These are phyloP conservation scores for Diphasiastrum complanatum DNA, from an alignment of 83 land plant genomes.

Conservation along the genomic window DNA sequence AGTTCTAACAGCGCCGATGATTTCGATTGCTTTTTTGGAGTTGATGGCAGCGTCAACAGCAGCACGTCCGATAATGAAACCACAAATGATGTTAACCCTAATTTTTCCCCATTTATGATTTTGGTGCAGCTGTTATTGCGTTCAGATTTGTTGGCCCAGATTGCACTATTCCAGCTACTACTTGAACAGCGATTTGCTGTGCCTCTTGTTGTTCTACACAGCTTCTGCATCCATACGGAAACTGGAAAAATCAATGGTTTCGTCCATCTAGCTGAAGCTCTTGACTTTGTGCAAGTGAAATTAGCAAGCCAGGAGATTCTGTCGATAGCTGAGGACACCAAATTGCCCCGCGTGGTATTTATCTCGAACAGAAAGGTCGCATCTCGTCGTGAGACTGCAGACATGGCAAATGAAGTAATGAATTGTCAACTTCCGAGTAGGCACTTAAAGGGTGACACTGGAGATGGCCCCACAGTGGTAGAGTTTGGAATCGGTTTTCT, in stretches of 20 bases:
- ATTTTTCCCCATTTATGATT: background rate
- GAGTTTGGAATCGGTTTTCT: constrained; percentile 13
- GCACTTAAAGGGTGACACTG: background rate
- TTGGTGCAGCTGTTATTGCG: constrained; percentile 1
- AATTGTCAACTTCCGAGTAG: background rate
- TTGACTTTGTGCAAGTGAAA: constrained; percentile 19
- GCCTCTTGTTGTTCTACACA: background rate
- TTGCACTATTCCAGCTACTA: constrained; percentile 3
- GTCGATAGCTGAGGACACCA: background rate
- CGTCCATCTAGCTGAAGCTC: constrained; percentile 5
- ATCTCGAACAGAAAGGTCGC: background rate
- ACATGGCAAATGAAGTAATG: constrained; percentile 17
- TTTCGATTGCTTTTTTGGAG: background rate
- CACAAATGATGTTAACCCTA: background rate
- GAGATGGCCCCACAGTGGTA: background rate
- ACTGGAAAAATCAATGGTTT: background rate
- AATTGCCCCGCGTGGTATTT: constrained; percentile 18
- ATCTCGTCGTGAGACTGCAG: background rate
- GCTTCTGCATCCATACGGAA: background rate
- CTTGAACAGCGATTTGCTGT: constrained; percentile 9
- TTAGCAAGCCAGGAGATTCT: constrained; percentile 9
- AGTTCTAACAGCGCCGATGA: background rate
- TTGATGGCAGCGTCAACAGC: background rate
- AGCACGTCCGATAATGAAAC: no score
- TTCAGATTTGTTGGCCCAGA: constrained; percentile 7